These are phyloP conservation scores for Jacaranda mimosifolia DNA, from an alignment of 257 asterid genomes.

Conservation along the genomic window DNA sequence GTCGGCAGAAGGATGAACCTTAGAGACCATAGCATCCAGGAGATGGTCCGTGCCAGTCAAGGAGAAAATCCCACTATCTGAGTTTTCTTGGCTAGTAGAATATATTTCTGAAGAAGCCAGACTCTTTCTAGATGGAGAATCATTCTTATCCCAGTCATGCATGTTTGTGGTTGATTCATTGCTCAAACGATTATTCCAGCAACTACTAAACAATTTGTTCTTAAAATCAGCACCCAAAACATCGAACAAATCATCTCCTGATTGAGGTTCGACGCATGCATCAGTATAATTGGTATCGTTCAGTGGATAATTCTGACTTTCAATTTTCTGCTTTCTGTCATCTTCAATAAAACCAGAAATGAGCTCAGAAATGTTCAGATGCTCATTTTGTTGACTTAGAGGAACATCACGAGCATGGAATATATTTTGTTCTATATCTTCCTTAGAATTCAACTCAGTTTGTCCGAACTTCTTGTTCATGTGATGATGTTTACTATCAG, in stretches of 20 bases:
- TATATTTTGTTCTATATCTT: conserved; percentile 37
- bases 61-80: conserved; percentile 51
- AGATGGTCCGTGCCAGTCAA: conserved; percentile 51
- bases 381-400: conserved; percentile 28
- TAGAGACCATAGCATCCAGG: conserved; percentile 66
- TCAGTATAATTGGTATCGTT: conserved; percentile 40
- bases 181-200: conserved; percentile 43
- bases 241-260: conserved; percentile 74
- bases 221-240: conserved; percentile 64
- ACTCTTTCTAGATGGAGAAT: conserved; percentile 34
- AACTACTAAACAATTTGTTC: conserved; percentile 43
- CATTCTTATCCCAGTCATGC: conserved; percentile 38
- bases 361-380: conserved; percentile 33
- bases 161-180: conserved; percentile 35
- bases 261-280: conserved; percentile 39
- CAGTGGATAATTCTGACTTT: conserved; percentile 26
- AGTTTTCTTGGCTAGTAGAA: conserved; percentile 47
- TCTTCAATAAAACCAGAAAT: conserved; percentile 22
- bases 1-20: conserved; percentile 35
- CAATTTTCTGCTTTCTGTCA: conserved; percentile 42
- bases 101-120: conserved; percentile 45
- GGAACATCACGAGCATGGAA: conserved; percentile 39
- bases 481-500: conserved; percentile 25
- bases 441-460: conserved; percentile 30
- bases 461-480: conserved; percentile 28